These are phyloP conservation scores for Fusarium nanum DNA, from an alignment of 2,329 filamentous ascomycete genomes.

Conservation along the genomic window DNA sequence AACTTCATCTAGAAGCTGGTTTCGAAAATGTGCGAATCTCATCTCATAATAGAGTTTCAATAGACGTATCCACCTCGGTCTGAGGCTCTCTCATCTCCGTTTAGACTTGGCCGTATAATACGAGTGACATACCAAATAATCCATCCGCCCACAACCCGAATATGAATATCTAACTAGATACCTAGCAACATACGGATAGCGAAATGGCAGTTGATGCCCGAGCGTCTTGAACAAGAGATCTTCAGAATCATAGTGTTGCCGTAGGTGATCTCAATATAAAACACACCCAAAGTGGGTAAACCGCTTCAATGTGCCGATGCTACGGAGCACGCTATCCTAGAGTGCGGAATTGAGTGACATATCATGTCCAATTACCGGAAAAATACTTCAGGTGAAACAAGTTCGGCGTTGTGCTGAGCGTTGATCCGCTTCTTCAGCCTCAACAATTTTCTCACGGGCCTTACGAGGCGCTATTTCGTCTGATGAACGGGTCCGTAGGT, in stretches of 20 bases:
- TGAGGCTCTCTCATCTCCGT: neutral
- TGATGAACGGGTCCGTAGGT: neutral
- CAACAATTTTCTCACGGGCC: slow-evolving; percentile 38
- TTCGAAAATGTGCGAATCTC: neutral
- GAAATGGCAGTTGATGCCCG: neutral
- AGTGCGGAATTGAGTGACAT: neutral
- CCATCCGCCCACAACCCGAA: neutral
- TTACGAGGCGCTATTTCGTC: neutral
- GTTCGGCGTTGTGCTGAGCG: slow-evolving; percentile 31
- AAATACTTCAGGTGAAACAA: slow-evolving; percentile 46
- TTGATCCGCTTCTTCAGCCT: slow-evolving; percentile 30
- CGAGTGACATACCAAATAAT: neutral
- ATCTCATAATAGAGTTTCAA: slow-evolving; percentile 4
- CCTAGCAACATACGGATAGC: neutral
- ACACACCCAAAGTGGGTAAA: neutral
- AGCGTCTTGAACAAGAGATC: neutral
- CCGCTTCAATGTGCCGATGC: neutral
- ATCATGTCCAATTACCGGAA: slow-evolving; percentile 40
- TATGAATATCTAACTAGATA: neutral
- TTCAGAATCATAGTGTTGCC: neutral
- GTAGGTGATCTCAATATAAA: neutral
- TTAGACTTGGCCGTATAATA: neutral
- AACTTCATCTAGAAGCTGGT: neutral
- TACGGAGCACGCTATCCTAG: neutral
- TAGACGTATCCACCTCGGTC: slow-evolving; percentile 7